These are phyloP conservation scores for Termitomyces sp. DNA, from an alignment of 768 basidiomycete species.

Conservation along the genomic window DNA sequence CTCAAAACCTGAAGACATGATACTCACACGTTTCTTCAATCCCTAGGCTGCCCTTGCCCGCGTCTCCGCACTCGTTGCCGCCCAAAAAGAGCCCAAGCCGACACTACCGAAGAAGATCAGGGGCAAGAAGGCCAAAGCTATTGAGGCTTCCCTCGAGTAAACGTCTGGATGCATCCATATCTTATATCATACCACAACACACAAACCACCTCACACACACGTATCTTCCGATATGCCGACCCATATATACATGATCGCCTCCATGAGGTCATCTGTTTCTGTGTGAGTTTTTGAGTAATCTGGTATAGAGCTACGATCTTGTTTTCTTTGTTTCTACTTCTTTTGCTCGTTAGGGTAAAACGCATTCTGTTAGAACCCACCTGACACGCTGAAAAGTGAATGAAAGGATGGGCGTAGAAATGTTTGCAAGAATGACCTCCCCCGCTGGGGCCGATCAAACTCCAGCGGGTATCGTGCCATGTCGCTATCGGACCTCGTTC, in stretches of 20 bases:
- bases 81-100: constrained; percentile 69
- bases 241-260: constrained; percentile 17
- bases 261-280: constrained; percentile 5
- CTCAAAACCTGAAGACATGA: neutral
- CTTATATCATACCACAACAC: constrained; percentile 10
- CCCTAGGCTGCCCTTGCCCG: constrained; percentile 69
- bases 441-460: constrained; percentile 56
- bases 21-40: constrained; percentile 21
- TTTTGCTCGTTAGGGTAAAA: constrained; percentile 14
- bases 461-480: constrained; percentile 50
- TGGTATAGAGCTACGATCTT: neutral
- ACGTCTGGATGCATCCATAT: neutral
- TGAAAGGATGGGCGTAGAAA: constrained; percentile 89
- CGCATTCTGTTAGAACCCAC: constrained; percentile 93
- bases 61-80: constrained; percentile 61
- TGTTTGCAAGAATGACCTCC: constrained; percentile 73
- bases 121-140: constrained; percentile 54
- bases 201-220: constrained; percentile 5
- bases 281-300: neutral
- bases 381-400: constrained; percentile 56
- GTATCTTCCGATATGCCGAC: constrained; percentile 16
- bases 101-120: constrained; percentile 63
- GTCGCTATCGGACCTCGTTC: constrained; percentile 78
- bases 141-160: constrained; percentile 15
- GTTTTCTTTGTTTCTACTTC: neutral